Base-by-base conservation (phyloP, 75 land plant species). In the Sequoia sempervirens region DNA sequence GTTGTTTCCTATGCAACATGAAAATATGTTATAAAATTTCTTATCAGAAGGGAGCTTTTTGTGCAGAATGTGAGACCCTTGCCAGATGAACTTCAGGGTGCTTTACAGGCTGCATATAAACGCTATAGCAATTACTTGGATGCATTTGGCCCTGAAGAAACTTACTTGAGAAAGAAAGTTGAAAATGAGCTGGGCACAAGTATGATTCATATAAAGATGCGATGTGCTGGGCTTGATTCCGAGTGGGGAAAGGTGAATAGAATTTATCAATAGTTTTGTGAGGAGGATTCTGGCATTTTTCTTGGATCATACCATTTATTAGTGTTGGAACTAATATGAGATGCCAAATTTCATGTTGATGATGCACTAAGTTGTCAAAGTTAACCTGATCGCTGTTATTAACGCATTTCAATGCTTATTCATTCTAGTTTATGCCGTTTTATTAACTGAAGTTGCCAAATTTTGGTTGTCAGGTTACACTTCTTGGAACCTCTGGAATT, bases 401-500 rank as follows among this genome's bases (percentile, higher is more conserved):
- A 17, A 0, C 12, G 5, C 18, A 28, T 54, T 50, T 54, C 4
- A 53, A 32, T 81, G 38, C 32, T 30, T 81, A 54, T 52, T 81
- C 20, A 5, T 81, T 20, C 82, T 15, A n/a, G 14, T 78, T 2
- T 75, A 38, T 78, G 46, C 28, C 23, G 11, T 78, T 43, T 43
- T n/a, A 23, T 78, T 1, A n/a, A 23, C 47, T 26, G 2, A 45
- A n/a, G 3, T 78, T 78, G 45, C 30, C 13, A 45, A 45, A 17
- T 81, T 76, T 75, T 80, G 43, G 54, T 66, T 91, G 85, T 66
- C 99, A 95, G 97, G 88, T 95, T 84, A 87, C 94, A 13, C 92
- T 97, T 80, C 84, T 95, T 75, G 99, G 96, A 40, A 97, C 99
- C 9, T 92, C 99, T 76, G 98, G 99, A 4, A 88, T 97, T 72